A percentile compares a stretch with the other conserved stretches of the same genome.
Evolutionary conservation across 2,329 filamentous ascomycete species (phyloP).

Genomic region (Colletotrichum abscissum): DNA sequence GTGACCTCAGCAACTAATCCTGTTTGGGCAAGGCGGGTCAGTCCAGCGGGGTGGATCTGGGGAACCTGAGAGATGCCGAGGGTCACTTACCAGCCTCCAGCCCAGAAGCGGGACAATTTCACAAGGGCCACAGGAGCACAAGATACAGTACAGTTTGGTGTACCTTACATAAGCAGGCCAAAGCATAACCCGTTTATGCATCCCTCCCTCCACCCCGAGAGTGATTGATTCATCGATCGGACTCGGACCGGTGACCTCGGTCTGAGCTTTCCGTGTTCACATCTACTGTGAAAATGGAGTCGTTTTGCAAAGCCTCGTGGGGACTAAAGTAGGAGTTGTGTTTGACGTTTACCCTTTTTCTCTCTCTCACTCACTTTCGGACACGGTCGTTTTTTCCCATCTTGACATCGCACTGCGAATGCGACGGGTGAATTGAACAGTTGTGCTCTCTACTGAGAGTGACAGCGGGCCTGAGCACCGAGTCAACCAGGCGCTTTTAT

Average conservation of each 20-base stretch:
- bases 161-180: not conserved
- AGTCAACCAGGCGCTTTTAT: slow-evolving; percentile 15
- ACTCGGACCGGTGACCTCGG: not conserved
- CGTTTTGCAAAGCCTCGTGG: not conserved
- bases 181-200: slow-evolving; percentile 17
- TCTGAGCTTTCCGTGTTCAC: no score
- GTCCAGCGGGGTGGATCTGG: slow-evolving; percentile 34
- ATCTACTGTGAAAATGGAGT: not conserved
- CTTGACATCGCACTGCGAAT: not conserved
- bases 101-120: slow-evolving; percentile 1
- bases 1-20: slow-evolving; percentile 29
- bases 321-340: not conserved
- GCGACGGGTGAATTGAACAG: not conserved
- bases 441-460: not conserved
- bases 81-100: slow-evolving; percentile 1
- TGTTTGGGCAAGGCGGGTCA: slow-evolving; percentile 1
- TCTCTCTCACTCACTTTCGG: not conserved
- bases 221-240: not conserved
- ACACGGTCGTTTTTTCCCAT: not conserved
- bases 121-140: not conserved
- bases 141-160: no score
- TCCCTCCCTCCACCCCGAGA: not conserved
- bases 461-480: slow-evolving; percentile 17
- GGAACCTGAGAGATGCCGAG: slow-evolving; percentile 36
- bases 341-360: not conserved